phyloP scores from a whole-genome alignment of 2,329 filamentous ascomycete genomes.

The Trichophyton equinum region DNA sequence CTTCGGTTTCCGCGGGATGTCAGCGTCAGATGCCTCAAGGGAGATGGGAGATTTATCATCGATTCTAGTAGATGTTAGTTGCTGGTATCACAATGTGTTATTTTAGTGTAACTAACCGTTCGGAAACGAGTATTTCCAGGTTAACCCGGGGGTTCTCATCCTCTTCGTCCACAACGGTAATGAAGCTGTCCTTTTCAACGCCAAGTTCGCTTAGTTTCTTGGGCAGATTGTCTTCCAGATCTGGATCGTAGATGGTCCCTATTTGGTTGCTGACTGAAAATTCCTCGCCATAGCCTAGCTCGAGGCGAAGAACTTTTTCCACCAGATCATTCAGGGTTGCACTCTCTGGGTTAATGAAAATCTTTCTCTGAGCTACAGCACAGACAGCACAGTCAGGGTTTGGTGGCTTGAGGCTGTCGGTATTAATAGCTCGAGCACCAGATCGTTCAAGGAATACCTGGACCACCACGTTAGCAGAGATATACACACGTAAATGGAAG shows the following conservation, averaged over 20 bases:
- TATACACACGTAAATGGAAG: neutral
- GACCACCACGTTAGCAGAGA: neutral
- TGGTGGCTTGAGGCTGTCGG: slow-evolving; percentile 47
- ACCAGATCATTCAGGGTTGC: slow-evolving; percentile 73
- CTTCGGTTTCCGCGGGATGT: slow-evolving; percentile 39
- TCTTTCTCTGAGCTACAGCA: slow-evolving; percentile 54
- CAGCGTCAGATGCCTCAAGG: slow-evolving; percentile 25
- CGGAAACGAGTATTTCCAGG: slow-evolving; percentile 49
- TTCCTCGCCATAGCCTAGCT: slow-evolving; percentile 69
- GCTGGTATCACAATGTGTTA: neutral
- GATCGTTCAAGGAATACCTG: slow-evolving; percentile 65
- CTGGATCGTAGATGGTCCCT: slow-evolving; percentile 75
- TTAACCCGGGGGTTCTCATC: slow-evolving; percentile 60
- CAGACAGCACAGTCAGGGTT: slow-evolving; percentile 79
- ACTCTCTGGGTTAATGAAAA: slow-evolving; percentile 55
- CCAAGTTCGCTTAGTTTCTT: slow-evolving; percentile 71
- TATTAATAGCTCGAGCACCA: slow-evolving; percentile 46
- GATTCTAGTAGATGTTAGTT: slow-evolving; percentile 17
- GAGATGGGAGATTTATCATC: slow-evolving; percentile 31
- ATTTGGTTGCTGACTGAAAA: slow-evolving; percentile 63
- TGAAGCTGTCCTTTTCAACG: slow-evolving; percentile 58
- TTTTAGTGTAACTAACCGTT: slow-evolving; percentile 18
- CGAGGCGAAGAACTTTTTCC: slow-evolving; percentile 54
- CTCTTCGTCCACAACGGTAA: slow-evolving; percentile 74
- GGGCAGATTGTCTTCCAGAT: slow-evolving; percentile 71